Conservation (phyloP, 768 basidiomycete genomes). For the Suillus luteus region DNA sequence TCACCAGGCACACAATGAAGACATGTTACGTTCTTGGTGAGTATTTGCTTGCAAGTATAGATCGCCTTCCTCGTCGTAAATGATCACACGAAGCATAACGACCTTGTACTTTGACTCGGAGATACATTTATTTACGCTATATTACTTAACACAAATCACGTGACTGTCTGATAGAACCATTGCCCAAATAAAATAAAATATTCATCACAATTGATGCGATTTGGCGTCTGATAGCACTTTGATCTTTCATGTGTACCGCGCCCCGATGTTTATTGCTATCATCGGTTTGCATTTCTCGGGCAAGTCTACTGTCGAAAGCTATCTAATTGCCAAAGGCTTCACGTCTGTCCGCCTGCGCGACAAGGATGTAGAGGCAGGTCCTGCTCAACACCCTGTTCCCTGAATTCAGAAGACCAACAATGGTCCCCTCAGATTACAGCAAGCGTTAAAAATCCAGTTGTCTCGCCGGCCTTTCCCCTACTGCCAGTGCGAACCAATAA, state of each 20-base stretch:
- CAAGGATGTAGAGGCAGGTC: constrained; percentile 24
- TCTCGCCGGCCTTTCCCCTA: neutral
- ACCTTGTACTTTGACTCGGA: no score
- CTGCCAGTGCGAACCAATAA: constrained; percentile 8
- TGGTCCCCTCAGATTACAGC: neutral
- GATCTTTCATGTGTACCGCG: neutral
- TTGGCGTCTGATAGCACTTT: neutral
- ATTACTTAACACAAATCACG: neutral
- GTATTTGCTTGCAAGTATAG: constrained; percentile 1
- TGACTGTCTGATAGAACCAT: neutral
- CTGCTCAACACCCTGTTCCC: neutral
- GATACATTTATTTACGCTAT: no score
- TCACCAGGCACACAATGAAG: neutral
- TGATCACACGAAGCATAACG: no score
- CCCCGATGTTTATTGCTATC: constrained; percentile 66
- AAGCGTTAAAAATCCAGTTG: neutral
- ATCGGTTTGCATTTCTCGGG: constrained; percentile 65
- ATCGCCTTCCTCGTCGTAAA: no score
- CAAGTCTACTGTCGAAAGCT: constrained; percentile 59
- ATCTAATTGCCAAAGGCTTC: constrained; percentile 62
- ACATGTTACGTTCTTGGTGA: neutral
- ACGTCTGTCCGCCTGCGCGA: constrained; percentile 44
- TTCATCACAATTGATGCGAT: neutral
- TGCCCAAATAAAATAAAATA: no score
- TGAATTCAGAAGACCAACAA: constrained; percentile 5